A percentile compares a stretch with the other conserved stretches of the same genome.
Evolutionary conservation across 129 eudicot genomes (phyloP).

Genomic region (Pulicaria dysenterica): DNA sequence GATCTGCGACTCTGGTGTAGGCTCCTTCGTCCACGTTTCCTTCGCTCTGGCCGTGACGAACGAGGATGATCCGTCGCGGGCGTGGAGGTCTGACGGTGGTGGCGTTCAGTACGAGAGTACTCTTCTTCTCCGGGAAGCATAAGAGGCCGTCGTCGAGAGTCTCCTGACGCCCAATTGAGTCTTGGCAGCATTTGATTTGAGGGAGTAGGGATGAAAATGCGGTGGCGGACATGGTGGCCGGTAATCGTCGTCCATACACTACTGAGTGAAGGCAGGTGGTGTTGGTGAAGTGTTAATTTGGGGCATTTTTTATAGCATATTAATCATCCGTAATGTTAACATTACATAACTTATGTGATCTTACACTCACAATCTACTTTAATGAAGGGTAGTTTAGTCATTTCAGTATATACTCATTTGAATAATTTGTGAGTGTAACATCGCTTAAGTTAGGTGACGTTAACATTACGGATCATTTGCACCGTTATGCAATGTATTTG

Average conservation of each 20-base stretch:
- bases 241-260: conserved; percentile 2
- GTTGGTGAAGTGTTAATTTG: conserved; percentile 5
- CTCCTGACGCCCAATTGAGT: conserved; percentile 37
- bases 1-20: conserved; percentile 77
- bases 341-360: too few relatives aligned
- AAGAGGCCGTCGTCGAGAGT: conserved; percentile 22
- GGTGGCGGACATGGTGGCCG: conserved; percentile 28
- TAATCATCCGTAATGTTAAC: too few relatives aligned
- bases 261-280: not conserved
- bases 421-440: too few relatives aligned
- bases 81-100: conserved; percentile 54
- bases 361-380: too few relatives aligned
- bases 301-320: not conserved
- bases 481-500: not conserved
- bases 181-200: conserved; percentile 46
- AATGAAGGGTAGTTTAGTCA: too few relatives aligned
- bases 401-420: too few relatives aligned
- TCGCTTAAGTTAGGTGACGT: too few relatives aligned
- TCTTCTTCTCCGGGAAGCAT: conserved; percentile 45
- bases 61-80: conserved; percentile 71
- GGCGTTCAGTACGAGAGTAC: conserved; percentile 20
- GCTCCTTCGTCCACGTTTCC: conserved; percentile 76
- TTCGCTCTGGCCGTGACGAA: conserved; percentile 81
- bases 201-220: conserved; percentile 26
- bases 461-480: too few relatives aligned